A percentile compares a stretch with the other conserved stretches of the same genome.
Evolutionary conservation across 2,329 filamentous ascomycete species (phyloP).

Genomic region (Macrophomina phaseolina): DNA sequence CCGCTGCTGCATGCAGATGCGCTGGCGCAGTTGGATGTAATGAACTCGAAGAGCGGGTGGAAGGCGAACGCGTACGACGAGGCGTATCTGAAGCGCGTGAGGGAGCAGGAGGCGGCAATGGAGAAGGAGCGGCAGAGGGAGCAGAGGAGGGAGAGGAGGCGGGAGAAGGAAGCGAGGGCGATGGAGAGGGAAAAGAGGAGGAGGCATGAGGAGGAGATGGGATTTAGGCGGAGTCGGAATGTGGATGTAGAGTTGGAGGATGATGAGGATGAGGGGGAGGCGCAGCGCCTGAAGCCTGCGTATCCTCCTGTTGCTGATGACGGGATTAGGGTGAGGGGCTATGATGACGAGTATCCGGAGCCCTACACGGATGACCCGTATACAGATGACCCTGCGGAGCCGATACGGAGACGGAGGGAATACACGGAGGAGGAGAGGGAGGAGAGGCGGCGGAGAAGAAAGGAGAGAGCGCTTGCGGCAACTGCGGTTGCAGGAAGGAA

Average conservation of each 20-base stretch:
- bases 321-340: conserved; percentile 26
- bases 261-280: conserved; percentile 30
- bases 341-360: conserved; percentile 11
- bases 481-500: conserved; percentile 26
- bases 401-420: conserved; percentile 31
- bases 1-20: conserved; percentile 60
- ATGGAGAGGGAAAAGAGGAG: conserved; percentile 49
- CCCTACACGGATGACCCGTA: conserved; percentile 25
- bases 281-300: conserved; percentile 28
- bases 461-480: conserved; percentile 33
- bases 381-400: conserved; percentile 25
- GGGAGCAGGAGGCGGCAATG: conserved; percentile 42
- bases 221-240: conserved; percentile 31
- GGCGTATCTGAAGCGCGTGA: conserved; percentile 45
- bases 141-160: conserved; percentile 41
- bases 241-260: conserved; percentile 36
- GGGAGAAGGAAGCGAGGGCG: conserved; percentile 35
- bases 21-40: conserved; percentile 68
- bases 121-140: conserved; percentile 42
- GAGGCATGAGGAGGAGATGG: conserved; percentile 34
- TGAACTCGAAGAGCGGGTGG: conserved; percentile 62
- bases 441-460: conserved; percentile 37
- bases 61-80: conserved; percentile 49
- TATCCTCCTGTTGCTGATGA: conserved; percentile 29
- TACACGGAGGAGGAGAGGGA: conserved; percentile 33